Evolutionary conservation across 345 rosid genomes (phyloP), one percentile per base, ranked within the genome.

Genomic region (Murraya koenigii): DNA sequence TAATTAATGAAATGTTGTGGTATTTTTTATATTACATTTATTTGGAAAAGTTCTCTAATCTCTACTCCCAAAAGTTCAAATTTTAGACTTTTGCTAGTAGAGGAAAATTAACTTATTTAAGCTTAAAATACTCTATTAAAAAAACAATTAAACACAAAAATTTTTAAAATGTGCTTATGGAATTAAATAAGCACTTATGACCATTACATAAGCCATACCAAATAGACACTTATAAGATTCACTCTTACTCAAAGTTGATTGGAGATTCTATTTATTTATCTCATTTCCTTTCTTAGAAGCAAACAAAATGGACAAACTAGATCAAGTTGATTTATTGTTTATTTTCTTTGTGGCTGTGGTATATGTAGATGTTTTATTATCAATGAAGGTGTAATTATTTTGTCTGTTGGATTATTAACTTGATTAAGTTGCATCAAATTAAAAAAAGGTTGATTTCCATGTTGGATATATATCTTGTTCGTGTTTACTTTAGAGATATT

Each of bases 401-500:
- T 33, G 20, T 39, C 35, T 64, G 19, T 33, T 64, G 41, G n/a
- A 64, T 64, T 35, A 8, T 64, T 19, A 30, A 64, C 68, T 64
- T 33, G 44, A 33, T 33, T 19, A 64, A 33, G 33, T 6, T 17
- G 22, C 15, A 2, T 38, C 41, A 64, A 64, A 32, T 32, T 0
- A 61, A 61, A n/a, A 8, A 61, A 60, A 33, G 10, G 8, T 22
- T 33, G 20, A 11, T 65, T 15, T 32, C 36, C 41, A 33, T 33
- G 39, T 25, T 66, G 72, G 44, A 28, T 75, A 32, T 35, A 54
- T 11, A 58, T 44, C 41, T 41, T 81, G 54, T 83, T 91, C 92
- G 88, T 26, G 35, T 61, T 26, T 61, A 26, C 9, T 60, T 10
- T 60, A 25, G 17, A 60, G 17, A 5, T 13, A 17, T 14, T 13